Evolutionary conservation across 2,329 filamentous ascomycete genomes (phyloP).

Genomic region (Cordyceps cateniannulata): DNA sequence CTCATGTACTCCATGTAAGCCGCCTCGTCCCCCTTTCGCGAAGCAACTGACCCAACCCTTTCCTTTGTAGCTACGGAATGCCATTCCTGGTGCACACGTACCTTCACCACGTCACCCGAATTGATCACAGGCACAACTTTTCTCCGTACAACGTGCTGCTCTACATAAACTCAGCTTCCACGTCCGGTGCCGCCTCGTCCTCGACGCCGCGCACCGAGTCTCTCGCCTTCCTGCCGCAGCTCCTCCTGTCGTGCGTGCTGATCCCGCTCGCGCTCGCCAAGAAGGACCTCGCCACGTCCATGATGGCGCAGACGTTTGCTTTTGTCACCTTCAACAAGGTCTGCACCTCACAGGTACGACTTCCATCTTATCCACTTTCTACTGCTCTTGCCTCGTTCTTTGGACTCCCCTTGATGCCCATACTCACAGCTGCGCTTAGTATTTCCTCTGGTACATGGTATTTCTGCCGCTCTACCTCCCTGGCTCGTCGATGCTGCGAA

Average conservation of each 20-base stretch:
- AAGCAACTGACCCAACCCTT: background rate
- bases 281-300: slow-evolving; percentile 70
- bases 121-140: slow-evolving; percentile 98
- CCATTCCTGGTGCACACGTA: slow-evolving; percentile 87
- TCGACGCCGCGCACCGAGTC: slow-evolving; percentile 56
- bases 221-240: slow-evolving; percentile 81
- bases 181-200: slow-evolving; percentile 22
- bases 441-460: slow-evolving; percentile 97
- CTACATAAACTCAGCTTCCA: slow-evolving; percentile 70
- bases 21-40: background rate
- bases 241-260: slow-evolving; percentile 69
- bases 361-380: background rate
- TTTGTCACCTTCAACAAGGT: slow-evolving; percentile 99
- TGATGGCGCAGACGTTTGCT: slow-evolving; percentile 93
- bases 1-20: slow-evolving; percentile 71
- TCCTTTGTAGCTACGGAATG: slow-evolving; percentile 56
- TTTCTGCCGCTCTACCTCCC: slow-evolving; percentile 90
- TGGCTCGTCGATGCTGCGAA: slow-evolving; percentile 61
- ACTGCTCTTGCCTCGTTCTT: background rate
- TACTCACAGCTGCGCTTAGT: slow-evolving; percentile 45
- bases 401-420: background rate
- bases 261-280: slow-evolving; percentile 74
- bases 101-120: slow-evolving; percentile 83
- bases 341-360: slow-evolving; percentile 84
- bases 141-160: slow-evolving; percentile 91